phyloP scores from a whole-genome alignment of 1,284 basidiomycete species.

The Tranzscheliella williamsii region DNA sequence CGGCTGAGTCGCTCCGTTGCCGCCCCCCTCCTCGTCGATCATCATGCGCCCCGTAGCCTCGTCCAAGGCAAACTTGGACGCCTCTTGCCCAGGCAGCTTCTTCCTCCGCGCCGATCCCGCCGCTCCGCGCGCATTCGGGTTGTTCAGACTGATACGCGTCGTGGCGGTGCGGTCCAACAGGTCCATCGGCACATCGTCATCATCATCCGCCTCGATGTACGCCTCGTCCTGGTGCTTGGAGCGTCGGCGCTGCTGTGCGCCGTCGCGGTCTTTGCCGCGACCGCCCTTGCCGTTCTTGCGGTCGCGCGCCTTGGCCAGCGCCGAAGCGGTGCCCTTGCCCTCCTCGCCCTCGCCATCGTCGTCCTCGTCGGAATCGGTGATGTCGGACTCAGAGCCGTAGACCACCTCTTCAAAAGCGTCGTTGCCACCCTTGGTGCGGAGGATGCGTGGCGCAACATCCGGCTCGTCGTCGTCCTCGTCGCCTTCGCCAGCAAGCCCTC shows the following conservation, averaged over 20 bases:
- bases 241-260: conserved; percentile 17
- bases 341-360: conserved; percentile 33
- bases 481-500: too few species aligned
- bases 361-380: conserved; percentile 50
- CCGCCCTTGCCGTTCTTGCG: conserved; percentile 11
- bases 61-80: conserved; percentile 83
- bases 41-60: conserved; percentile 84
- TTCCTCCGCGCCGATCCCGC: conserved; percentile 14
- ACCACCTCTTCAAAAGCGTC: conserved; percentile 62
- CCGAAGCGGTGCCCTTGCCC: conserved; percentile 16
- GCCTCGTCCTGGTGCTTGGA: conserved; percentile 60
- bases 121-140: conserved; percentile 20
- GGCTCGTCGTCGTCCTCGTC: conserved; percentile 34
- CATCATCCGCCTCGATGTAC: conserved; percentile 70
- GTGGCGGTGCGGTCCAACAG: conserved; percentile 72
- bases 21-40: conserved; percentile 66
- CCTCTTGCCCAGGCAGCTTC: conserved; percentile 75
- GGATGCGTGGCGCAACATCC: conserved; percentile 29
- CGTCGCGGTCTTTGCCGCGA: conserved; percentile 5
- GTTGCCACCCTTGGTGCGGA: conserved; percentile 39
- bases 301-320: conserved; percentile 20
- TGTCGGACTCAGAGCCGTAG: conserved; percentile 55
- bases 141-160: conserved; percentile 24
- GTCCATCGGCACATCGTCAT: conserved; percentile 95
- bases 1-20: too few species aligned